Conservation (phyloP, 495 filamentous ascomycete genomes). For the Penicillium atrosanguineum region DNA sequence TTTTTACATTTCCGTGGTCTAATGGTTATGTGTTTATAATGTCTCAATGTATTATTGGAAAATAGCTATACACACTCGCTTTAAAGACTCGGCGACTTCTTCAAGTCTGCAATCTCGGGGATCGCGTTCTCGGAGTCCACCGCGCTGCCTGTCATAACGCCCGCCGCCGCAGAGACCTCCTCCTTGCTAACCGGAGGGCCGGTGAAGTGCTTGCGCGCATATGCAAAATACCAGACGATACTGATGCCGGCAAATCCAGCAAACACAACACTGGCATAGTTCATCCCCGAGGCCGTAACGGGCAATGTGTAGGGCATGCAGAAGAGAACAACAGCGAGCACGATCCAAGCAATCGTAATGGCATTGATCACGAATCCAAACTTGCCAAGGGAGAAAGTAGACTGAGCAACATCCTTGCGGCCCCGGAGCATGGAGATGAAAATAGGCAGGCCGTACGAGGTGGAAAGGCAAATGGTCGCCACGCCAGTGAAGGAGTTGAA, state of each 20-base stretch:
- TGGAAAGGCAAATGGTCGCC: constrained; percentile 61
- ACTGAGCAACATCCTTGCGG: constrained; percentile 44
- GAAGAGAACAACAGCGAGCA: constrained; percentile 50
- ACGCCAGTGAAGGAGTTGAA: constrained; percentile 68
- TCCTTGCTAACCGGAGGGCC: constrained; percentile 59
- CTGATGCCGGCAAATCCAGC: constrained; percentile 56
- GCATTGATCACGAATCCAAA: constrained; percentile 55
- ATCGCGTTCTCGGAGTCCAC: constrained; percentile 25
- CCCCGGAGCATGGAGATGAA: constrained; percentile 54
- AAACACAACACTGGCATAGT: constrained; percentile 66
- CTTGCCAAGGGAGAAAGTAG: constrained; percentile 47
- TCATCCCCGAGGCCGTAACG: constrained; percentile 46
- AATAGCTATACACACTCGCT: constrained; percentile 9
- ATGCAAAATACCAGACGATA: constrained; percentile 63
- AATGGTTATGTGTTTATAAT: neutral
- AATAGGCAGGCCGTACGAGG: constrained; percentile 63
- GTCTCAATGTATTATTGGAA: neutral
- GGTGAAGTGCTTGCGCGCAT: constrained; percentile 67
- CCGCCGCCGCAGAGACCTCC: constrained; percentile 25
- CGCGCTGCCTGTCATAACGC: constrained; percentile 36
- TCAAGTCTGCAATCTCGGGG: constrained; percentile 13
- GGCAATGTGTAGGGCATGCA: constrained; percentile 56
- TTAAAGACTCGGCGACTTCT: constrained; percentile 12
- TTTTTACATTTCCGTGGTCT: too few relatives aligned
- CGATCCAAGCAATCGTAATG: constrained; percentile 49